A percentile compares a stretch with the other conserved stretches of the same genome.
These are phyloP conservation scores for Cynanchum wilfordii DNA, from an alignment of 257 asterid genomes.

Conservation along the genomic window DNA sequence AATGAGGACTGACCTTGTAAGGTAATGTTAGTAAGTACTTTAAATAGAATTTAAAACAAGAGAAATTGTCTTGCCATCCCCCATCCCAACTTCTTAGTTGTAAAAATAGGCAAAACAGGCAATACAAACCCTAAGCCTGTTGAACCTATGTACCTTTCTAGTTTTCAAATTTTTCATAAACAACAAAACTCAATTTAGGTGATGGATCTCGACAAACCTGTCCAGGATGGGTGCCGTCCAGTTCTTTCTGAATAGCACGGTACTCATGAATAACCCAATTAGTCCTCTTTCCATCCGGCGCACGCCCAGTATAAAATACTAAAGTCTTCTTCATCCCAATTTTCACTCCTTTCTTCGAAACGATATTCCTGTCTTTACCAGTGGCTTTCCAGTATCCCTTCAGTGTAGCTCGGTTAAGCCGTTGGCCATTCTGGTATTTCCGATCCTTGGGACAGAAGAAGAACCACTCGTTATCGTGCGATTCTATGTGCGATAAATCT, in stretches of 20 bases:
- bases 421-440: conserved; percentile 88
- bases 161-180: not conserved
- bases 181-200: not conserved
- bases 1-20: not conserved
- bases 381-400: conserved; percentile 99
- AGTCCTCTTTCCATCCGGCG: conserved; percentile 92
- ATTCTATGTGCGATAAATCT: conserved; percentile 74
- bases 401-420: conserved; percentile 80
- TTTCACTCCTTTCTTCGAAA: conserved; percentile 57
- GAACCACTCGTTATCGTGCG: conserved; percentile 92
- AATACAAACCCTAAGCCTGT: not conserved
- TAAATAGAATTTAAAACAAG: not conserved
- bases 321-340: conserved; percentile 94
- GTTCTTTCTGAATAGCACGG: conserved; percentile 76
- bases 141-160: not conserved
- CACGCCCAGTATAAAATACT: conserved; percentile 88
- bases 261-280: conserved; percentile 98
- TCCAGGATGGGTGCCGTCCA: conserved; percentile 92
- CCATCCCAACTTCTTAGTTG: not conserved
- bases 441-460: conserved; percentile 99
- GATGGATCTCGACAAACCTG: conserved; percentile 47
- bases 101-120: not conserved
- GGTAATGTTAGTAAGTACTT: not conserved
- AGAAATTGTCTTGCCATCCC: not conserved
- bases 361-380: conserved; percentile 84